Conservation (phyloP, 371 early-diverging fungal species). For the Rhizopus arrhizus region DNA sequence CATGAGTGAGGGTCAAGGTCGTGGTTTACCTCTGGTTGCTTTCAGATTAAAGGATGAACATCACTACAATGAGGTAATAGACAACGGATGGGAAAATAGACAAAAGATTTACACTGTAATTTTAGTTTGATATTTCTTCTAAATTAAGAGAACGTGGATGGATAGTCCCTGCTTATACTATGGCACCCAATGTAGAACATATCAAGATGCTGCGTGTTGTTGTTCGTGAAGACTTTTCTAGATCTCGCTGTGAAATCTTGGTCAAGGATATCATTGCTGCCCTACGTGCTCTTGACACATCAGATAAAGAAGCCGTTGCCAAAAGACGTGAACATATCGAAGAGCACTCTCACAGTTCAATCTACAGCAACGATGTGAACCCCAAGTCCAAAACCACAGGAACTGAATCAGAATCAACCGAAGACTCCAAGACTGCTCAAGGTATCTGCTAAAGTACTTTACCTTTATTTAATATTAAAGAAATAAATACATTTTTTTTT, state of each 20-base stretch:
- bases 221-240: slow-evolving; percentile 47
- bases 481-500: no score
- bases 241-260: slow-evolving; percentile 33
- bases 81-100: slow-evolving; percentile 23
- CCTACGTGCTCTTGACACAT: slow-evolving; percentile 14
- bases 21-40: slow-evolving; percentile 71
- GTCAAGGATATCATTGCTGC: slow-evolving; percentile 31
- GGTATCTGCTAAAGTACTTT: no score
- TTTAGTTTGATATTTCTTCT: slow-evolving; percentile 52
- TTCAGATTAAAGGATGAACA: slow-evolving; percentile 47
- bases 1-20: slow-evolving; percentile 45
- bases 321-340: no score
- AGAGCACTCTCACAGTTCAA: no score
- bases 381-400: no score
- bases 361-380: no score
- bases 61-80: slow-evolving; percentile 5
- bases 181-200: slow-evolving; percentile 36
- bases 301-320: slow-evolving; percentile 8
- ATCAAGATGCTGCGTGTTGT: slow-evolving; percentile 44
- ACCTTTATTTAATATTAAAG: no score
- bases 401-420: no score
- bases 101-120: not conserved
- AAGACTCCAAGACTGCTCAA: no score
- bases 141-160: slow-evolving; percentile 60
- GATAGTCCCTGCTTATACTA: slow-evolving; percentile 63